Evolutionary conservation across 2,329 filamentous ascomycete genomes (phyloP).

Genomic region (Ophiocordyceps camponoti-leonardi): DNA sequence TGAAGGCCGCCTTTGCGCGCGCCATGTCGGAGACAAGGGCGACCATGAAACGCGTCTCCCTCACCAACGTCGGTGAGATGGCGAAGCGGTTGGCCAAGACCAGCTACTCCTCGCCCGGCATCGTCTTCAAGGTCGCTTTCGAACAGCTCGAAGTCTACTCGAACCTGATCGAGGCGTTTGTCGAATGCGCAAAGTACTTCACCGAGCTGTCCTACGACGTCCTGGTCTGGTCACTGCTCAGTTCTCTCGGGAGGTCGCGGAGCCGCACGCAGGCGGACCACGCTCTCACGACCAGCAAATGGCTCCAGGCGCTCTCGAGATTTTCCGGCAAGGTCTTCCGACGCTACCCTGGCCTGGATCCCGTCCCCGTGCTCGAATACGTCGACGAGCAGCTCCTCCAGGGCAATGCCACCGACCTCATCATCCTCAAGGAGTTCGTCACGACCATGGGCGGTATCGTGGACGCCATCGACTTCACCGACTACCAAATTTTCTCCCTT

Average conservation of each 20-base stretch:
- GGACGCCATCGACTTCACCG: slow-evolving; percentile 72
- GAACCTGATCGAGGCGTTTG: slow-evolving; percentile 87
- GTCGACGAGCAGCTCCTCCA: slow-evolving; percentile 67
- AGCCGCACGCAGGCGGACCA: slow-evolving; percentile 46
- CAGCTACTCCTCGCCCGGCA: slow-evolving; percentile 76
- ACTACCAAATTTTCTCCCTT: slow-evolving; percentile 74
- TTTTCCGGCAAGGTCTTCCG: slow-evolving; percentile 86
- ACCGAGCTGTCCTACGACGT: slow-evolving; percentile 87
- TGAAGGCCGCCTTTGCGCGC: slow-evolving; percentile 61
- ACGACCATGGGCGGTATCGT: slow-evolving; percentile 88
- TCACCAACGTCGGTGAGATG: slow-evolving; percentile 74
- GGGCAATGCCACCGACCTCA: slow-evolving; percentile 77
- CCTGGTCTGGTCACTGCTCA: slow-evolving; percentile 81
- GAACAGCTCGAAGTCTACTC: slow-evolving; percentile 86
- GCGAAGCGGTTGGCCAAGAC: slow-evolving; percentile 80
- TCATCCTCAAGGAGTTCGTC: slow-evolving; percentile 81
- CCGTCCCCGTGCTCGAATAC: slow-evolving; percentile 75
- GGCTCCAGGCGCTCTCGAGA: slow-evolving; percentile 77
- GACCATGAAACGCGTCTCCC: slow-evolving; percentile 75
- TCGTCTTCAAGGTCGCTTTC: slow-evolving; percentile 80
- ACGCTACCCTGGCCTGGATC: slow-evolving; percentile 68
- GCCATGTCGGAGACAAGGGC: slow-evolving; percentile 66
- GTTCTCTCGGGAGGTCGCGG: slow-evolving; percentile 44
- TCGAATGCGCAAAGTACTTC: slow-evolving; percentile 89
- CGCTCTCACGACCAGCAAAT: slow-evolving; percentile 64